Evolutionary conservation across 1,284 basidiomycete genomes (phyloP).

Genomic region (Ceratobasidium papillatum): DNA sequence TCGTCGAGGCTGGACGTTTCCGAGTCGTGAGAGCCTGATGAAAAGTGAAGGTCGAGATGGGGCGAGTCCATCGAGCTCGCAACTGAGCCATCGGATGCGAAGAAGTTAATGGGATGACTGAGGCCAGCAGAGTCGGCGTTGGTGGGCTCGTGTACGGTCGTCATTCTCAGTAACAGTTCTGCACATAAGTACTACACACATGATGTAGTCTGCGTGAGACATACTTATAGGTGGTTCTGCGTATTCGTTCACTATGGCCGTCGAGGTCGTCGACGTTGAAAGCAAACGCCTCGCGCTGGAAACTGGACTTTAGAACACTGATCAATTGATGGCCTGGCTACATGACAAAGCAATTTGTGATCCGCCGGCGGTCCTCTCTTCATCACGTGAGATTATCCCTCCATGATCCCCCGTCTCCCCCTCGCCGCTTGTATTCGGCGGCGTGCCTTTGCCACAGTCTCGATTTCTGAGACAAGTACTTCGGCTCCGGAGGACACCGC

Average conservation of each 20-base stretch:
- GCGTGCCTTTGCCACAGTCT: slow-evolving; percentile 8
- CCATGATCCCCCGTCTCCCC: slow-evolving; percentile 7
- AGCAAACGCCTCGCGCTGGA: slow-evolving; percentile 32
- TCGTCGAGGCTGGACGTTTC: slow-evolving; percentile 34
- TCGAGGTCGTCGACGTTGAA: slow-evolving; percentile 29
- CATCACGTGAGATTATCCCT: slow-evolving; percentile 5
- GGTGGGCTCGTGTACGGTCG: slow-evolving; percentile 11
- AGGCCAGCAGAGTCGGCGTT: slow-evolving; percentile 27
- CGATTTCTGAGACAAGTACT: background rate
- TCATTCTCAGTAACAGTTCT: slow-evolving; percentile 17
- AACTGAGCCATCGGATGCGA: slow-evolving; percentile 25
- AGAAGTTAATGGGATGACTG: slow-evolving; percentile 34
- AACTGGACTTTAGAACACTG: background rate
- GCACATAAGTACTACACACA: slow-evolving; percentile 7
- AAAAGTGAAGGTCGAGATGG: slow-evolving; percentile 33
- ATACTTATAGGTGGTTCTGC: background rate
- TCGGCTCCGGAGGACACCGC: background rate
- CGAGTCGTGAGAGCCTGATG: slow-evolving; percentile 36
- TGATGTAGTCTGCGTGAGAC: background rate
- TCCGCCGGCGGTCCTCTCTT: slow-evolving; percentile 1
- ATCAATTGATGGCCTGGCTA: slow-evolving; percentile 9
- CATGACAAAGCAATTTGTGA: slow-evolving; percentile 14
- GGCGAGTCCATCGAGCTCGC: slow-evolving; percentile 15
- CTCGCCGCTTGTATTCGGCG: slow-evolving; percentile 13
- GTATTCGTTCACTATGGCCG: background rate